A percentile compares a stretch with the other conserved stretches of the same genome.
phyloP scores from a whole-genome alignment of 371 early-diverging fungal species.

The Lichtheimia hyalospora region DNA sequence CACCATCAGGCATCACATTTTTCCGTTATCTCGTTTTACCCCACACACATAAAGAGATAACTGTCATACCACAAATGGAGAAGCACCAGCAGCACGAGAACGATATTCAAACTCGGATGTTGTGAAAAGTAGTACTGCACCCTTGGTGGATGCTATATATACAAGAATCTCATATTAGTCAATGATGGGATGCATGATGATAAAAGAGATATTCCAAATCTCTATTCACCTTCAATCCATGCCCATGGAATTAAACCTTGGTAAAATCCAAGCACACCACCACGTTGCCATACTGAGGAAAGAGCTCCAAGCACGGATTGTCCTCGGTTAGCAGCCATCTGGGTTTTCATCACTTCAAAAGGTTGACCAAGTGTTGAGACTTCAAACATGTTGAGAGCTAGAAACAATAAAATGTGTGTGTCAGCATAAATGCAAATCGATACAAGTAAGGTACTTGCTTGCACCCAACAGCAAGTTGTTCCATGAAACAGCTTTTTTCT shows the following conservation, averaged over 20 bases:
- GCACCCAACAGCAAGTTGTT: slow-evolving; percentile 67
- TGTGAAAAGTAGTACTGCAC: slow-evolving; percentile 94
- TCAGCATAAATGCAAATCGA: not conserved
- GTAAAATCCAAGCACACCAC: slow-evolving; percentile 81
- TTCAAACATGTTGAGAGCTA: slow-evolving; percentile 76
- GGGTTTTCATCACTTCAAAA: slow-evolving; percentile 90
- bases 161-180: too few relatives aligned
- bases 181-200: too few relatives aligned
- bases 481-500: slow-evolving; percentile 66
- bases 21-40: not conserved
- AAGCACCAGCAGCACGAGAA: slow-evolving; percentile 55
- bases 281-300: slow-evolving; percentile 72
- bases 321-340: slow-evolving; percentile 84
- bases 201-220: too few relatives aligned
- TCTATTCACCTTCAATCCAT: slow-evolving; percentile 73
- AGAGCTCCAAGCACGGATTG: slow-evolving; percentile 66
- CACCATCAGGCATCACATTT: not conserved
- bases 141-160: slow-evolving; percentile 79
- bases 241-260: slow-evolving; percentile 88
- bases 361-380: slow-evolving; percentile 89
- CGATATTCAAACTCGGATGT: slow-evolving; percentile 90
- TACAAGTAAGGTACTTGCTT: slow-evolving; percentile 29
- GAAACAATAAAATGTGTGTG: not conserved
- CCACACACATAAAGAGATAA: not conserved
- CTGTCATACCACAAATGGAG: slow-evolving; percentile 52